phyloP scores from a whole-genome alignment of 1,284 basidiomycete species.

The Apiotrichum sp. region DNA sequence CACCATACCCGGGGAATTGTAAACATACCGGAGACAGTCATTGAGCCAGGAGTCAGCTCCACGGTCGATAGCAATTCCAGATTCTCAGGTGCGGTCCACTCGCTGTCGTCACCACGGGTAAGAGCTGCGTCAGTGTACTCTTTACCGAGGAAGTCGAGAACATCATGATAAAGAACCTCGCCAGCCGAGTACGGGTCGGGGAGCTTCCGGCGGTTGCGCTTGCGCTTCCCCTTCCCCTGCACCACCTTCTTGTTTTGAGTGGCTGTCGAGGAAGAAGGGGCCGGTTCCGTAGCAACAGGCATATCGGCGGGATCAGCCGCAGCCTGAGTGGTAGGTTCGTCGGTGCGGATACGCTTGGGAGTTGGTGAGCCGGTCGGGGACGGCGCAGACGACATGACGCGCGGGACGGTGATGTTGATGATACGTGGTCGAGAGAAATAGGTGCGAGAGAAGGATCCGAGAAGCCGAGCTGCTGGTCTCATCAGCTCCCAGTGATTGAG shows the following conservation, averaged over 20 bases:
- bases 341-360: slow-evolving; percentile 11
- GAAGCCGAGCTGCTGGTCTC: background rate
- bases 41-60: slow-evolving; percentile 56
- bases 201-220: slow-evolving; percentile 33
- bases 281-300: background rate
- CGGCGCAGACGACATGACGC: background rate
- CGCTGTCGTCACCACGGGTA: slow-evolving; percentile 53
- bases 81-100: slow-evolving; percentile 50
- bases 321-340: background rate
- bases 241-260: slow-evolving; percentile 1
- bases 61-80: slow-evolving; percentile 57
- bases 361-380: slow-evolving; percentile 4
- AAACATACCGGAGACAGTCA: slow-evolving; percentile 27
- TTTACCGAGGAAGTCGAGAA: slow-evolving; percentile 60
- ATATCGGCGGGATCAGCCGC: background rate
- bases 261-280: background rate
- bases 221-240: slow-evolving; percentile 21
- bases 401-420: background rate
- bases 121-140: slow-evolving; percentile 55
- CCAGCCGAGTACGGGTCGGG: slow-evolving; percentile 64
- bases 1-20: background rate
- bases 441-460: too few relatives aligned
- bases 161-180: slow-evolving; percentile 69
- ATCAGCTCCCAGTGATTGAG: background rate
- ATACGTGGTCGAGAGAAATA: too few relatives aligned